Conservation (phyloP, 2,329 filamentous ascomycete species). For the Aplosporella prunicola region DNA sequence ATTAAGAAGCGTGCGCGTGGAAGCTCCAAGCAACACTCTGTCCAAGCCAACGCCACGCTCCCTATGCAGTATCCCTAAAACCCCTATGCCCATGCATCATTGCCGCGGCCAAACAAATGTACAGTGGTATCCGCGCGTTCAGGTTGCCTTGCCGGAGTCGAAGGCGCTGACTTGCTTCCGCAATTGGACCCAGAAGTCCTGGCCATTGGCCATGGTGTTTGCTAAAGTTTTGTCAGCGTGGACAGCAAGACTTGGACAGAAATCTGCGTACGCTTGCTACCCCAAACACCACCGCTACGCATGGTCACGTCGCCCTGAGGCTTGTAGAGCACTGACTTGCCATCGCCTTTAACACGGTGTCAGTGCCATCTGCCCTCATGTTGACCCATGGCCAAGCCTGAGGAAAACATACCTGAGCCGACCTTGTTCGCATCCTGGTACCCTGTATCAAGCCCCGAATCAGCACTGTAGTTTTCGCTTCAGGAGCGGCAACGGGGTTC, state of each 20-base stretch:
- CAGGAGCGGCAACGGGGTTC: not conserved
- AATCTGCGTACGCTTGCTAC: constrained; percentile 26
- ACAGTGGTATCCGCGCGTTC: constrained; percentile 6
- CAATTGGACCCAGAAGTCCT: constrained; percentile 37
- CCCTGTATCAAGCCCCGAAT: constrained; percentile 1
- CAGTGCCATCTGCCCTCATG: constrained; percentile 11
- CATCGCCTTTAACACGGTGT: constrained; percentile 9
- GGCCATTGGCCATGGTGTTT: constrained; percentile 34
- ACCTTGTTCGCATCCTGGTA: constrained; percentile 10
- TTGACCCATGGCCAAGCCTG: not conserved
- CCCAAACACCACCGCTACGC: constrained; percentile 31
- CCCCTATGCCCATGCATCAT: constrained; percentile 9
- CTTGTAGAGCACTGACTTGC: constrained; percentile 24
- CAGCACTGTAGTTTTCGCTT: constrained; percentile 16
- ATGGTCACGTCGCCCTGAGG: constrained; percentile 29
- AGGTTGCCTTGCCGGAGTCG: constrained; percentile 27
- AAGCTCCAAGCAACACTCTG: constrained; percentile 2
- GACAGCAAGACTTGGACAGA: not conserved
- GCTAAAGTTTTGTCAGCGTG: constrained; percentile 10
- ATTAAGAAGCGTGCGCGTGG: not conserved
- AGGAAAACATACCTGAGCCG: constrained; percentile 3
- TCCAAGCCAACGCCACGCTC: constrained; percentile 10
- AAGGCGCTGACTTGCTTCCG: constrained; percentile 36
- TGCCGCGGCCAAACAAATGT: constrained; percentile 9
- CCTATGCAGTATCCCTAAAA: constrained; percentile 9